phyloP scores from a whole-genome alignment of 2,329 filamentous ascomycete genomes.

The Venturia oleaginea region DNA sequence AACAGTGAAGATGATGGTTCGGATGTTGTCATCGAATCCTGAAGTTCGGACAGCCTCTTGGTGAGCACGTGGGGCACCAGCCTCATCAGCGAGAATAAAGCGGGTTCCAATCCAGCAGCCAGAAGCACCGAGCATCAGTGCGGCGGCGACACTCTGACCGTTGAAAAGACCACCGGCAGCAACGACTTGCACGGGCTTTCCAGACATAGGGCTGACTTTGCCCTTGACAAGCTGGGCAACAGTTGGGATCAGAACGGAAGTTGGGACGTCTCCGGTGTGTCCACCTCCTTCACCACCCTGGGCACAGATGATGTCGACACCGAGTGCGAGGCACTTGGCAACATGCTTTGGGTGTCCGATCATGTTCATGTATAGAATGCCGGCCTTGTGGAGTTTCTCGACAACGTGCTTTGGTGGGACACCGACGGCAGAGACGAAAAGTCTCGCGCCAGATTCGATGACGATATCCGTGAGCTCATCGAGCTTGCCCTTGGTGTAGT shows the following conservation, averaged over 20 bases:
- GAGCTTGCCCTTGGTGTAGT: constrained; percentile 99
- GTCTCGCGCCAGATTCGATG: constrained; percentile 80
- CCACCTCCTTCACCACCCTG: constrained; percentile 97
- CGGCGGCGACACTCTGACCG: constrained; percentile 61
- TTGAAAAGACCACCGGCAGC: constrained; percentile 18
- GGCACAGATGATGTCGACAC: constrained; percentile 93
- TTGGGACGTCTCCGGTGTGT: constrained; percentile 91
- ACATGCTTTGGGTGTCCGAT: constrained; percentile 99
- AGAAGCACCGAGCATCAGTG: constrained; percentile 84
- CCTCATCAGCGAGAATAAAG: constrained; percentile 90
- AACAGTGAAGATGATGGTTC: constrained; percentile 90
- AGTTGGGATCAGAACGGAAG: constrained; percentile 82
- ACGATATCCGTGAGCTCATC: constrained; percentile 82
- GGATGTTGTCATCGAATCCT: constrained; percentile 89
- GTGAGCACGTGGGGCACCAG: constrained; percentile 84
- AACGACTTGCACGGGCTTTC: constrained; percentile 79
- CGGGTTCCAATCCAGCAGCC: constrained; percentile 96
- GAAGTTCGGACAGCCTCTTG: constrained; percentile 91
- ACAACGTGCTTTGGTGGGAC: constrained; percentile 84
- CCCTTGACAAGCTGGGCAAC: constrained; percentile 74
- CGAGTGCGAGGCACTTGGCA: constrained; percentile 80
- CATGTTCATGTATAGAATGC: constrained; percentile 99
- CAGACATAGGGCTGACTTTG: constrained; percentile 78
- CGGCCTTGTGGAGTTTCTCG: constrained; percentile 77
- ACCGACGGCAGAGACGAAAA: constrained; percentile 96